These are phyloP conservation scores for Astragalus membranaceus DNA, from an alignment of 306 rosid species.

Conservation along the genomic window DNA sequence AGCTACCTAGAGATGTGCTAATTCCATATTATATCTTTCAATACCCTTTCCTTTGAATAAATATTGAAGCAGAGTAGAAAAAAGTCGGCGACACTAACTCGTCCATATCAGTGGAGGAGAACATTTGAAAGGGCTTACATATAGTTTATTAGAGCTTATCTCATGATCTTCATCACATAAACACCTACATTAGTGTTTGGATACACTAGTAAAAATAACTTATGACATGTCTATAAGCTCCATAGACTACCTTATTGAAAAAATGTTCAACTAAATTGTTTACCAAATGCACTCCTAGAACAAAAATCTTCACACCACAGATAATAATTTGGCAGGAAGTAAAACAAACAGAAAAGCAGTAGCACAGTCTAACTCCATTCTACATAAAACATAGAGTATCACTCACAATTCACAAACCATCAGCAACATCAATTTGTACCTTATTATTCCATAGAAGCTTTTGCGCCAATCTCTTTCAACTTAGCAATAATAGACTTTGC, in stretches of 20 bases:
- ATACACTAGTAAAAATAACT: not conserved
- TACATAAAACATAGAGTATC: no score
- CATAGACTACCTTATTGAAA: not conserved
- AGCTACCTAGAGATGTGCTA: not conserved
- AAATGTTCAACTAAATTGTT: not conserved
- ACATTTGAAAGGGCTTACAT: not conserved
- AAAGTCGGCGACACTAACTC: not conserved
- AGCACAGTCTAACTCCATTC: no score
- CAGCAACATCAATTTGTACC: no score
- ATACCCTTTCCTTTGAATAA: not conserved
- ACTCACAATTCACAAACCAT: no score
- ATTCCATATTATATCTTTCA: not conserved
- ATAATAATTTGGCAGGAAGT: no score
- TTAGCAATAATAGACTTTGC: slow-evolving; percentile 71
- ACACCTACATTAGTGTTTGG: no score
- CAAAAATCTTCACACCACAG: no score
- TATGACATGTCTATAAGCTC: not conserved
- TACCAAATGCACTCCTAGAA: not conserved
- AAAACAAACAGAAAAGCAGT: no score
- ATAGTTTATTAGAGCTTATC: no score
- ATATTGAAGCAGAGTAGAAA: not conserved
- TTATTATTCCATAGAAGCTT: no score
- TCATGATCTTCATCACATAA: no score
- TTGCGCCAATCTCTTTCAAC: no score
- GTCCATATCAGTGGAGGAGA: not conserved